These are phyloP conservation scores for Lactifluus pinguis DNA, from an alignment of 768 basidiomycete species.

Conservation along the genomic window DNA sequence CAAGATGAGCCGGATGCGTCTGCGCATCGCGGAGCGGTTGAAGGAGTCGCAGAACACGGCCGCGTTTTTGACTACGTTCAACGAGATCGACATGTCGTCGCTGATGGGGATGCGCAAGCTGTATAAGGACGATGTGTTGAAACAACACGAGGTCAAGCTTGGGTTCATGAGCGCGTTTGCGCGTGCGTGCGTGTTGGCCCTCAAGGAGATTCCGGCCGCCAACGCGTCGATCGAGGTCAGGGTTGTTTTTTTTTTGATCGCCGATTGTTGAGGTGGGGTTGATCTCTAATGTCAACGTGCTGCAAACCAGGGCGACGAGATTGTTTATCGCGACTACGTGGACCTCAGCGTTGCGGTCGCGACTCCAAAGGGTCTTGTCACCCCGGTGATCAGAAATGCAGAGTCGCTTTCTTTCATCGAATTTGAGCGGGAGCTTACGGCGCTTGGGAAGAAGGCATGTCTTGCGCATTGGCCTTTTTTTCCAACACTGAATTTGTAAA, in stretches of 20 bases:
- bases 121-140: slow-evolving; percentile 88
- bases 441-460: slow-evolving; percentile 75
- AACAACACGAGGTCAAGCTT: slow-evolving; percentile 90
- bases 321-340: slow-evolving; percentile 86
- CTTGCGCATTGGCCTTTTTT: background rate
- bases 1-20: slow-evolving; percentile 98
- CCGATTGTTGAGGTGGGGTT: slow-evolving; percentile 23
- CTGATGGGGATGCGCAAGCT: slow-evolving; percentile 83
- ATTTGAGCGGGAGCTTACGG: slow-evolving; percentile 89
- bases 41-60: slow-evolving; percentile 98
- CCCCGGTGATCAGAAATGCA: slow-evolving; percentile 88
- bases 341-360: slow-evolving; percentile 95
- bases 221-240: slow-evolving; percentile 80
- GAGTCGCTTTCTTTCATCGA: slow-evolving; percentile 81
- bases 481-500: background rate
- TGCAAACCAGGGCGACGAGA: slow-evolving; percentile 56
- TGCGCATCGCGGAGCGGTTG: slow-evolving; percentile 92
- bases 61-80: slow-evolving; percentile 95
- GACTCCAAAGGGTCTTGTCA: slow-evolving; percentile 95
- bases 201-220: slow-evolving; percentile 87
- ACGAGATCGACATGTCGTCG: slow-evolving; percentile 99
- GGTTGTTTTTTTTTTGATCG: slow-evolving; percentile 15
- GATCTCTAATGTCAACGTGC: background rate
- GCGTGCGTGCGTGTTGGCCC: slow-evolving; percentile 70
- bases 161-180: slow-evolving; percentile 99